Evolutionary conservation across 1,139 yeast genomes (phyloP), one percentile per base, ranked within the genome.

Genomic region (Kluyveromyces sp.): DNA sequence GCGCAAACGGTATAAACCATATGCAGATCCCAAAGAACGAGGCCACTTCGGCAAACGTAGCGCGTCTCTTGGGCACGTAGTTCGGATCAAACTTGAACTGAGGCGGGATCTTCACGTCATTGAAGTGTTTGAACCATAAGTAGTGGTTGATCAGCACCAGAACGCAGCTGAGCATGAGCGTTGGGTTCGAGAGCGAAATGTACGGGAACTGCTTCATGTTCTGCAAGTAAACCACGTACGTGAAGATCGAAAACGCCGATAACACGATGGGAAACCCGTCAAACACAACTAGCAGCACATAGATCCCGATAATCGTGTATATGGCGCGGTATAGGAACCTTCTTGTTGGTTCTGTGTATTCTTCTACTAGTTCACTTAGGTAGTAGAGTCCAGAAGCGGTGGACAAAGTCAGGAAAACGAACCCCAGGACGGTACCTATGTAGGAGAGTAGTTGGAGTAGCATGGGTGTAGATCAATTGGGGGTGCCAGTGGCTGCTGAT

Each of bases 1-100:
- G 72, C 2, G 96, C 82, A 66, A 92, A 89, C 32, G 99, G 99
- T 39, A 92, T 77, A 50, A 90, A 74, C 99, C 99, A 92, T 10
- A 92, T 83, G 57, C 95, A 83, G 39, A 92, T 70, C 1, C 97
- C 98, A 61, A 94, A 89, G 65, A 92, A 92, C 3, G 97, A 84
- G 29, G 97, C 87, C 3, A 92, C 87, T 61, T 94, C 96, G 1
- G 89, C 72, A 60, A 92, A 92, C 5, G 84, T 73, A 1, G 96
- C 95, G 50, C 86, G 77, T 45, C 77, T 76, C n/a, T 84, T 85
- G 30, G 86, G 79, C 26, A 67, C 68, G 57, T 81, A 83, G 46
- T 73, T 75, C 0, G 82, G 78, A 52, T 71, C 72, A 51, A 79
- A 69, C 49, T 85, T 68, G 49, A 80, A 59, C 44, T 66, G 69